Percentiles rank a stretch among this genome's conserved stretches.
Conservation (phyloP, 2,329 filamentous ascomycete genomes). For the Exophiala aquamarina region DNA sequence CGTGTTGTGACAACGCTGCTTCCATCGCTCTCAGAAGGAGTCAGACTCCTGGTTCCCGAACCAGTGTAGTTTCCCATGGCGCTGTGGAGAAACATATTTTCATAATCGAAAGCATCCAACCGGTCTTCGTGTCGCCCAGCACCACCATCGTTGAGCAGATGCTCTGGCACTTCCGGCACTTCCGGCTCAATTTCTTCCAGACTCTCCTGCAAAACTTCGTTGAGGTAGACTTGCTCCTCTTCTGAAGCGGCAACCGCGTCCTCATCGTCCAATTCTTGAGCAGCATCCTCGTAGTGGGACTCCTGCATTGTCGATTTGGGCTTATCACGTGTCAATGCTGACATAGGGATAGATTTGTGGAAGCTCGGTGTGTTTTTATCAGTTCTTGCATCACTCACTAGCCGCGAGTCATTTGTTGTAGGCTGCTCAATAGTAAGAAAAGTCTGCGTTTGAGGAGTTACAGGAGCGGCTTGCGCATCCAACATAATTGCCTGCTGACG, state of each 20-base stretch:
- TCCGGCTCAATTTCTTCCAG: constrained; percentile 36
- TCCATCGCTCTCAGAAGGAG: constrained; percentile 24
- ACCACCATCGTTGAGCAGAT: constrained; percentile 43
- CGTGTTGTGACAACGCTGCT: constrained; percentile 26
- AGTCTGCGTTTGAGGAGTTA: constrained; percentile 23
- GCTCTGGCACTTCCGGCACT: constrained; percentile 33
- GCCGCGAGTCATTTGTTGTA: constrained; percentile 19
- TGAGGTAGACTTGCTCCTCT: constrained; percentile 53
- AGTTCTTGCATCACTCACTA: constrained; percentile 24
- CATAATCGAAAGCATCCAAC: constrained; percentile 93
- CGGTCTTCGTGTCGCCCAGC: constrained; percentile 84
- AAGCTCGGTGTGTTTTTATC: constrained; percentile 27
- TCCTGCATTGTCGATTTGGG: constrained; percentile 27
- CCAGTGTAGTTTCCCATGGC: constrained; percentile 68
- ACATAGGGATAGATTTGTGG: constrained; percentile 25
- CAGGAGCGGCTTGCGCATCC: constrained; percentile 18
- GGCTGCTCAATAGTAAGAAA: constrained; percentile 19
- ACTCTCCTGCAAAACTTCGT: constrained; percentile 43
- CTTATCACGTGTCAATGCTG: constrained; percentile 16
- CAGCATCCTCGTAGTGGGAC: constrained; percentile 44
- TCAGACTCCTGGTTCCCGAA: constrained; percentile 21
- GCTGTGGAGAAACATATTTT: constrained; percentile 92
- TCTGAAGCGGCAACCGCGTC: constrained; percentile 30
- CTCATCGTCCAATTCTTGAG: constrained; percentile 40
- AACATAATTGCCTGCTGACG: constrained; percentile 7